Percentiles rank a stretch among this genome's conserved stretches.
Evolutionary conservation across 2,329 filamentous ascomycete genomes (phyloP).

Genomic region (Pezicula carpinea): DNA sequence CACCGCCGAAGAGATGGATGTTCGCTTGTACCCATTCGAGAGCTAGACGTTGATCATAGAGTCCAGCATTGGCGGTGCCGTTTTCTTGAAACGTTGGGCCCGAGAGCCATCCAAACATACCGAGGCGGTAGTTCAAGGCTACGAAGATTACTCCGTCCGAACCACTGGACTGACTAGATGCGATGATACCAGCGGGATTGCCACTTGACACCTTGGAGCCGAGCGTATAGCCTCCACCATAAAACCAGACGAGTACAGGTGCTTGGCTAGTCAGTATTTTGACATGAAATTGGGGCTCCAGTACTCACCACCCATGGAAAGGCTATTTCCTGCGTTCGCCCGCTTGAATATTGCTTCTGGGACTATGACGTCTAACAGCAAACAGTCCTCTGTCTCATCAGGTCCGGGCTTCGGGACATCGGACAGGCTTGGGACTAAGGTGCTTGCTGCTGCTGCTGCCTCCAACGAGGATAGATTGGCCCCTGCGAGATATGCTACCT

Average conservation of each 20-base stretch:
- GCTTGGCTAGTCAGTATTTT: constrained; percentile 36
- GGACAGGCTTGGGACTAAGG: neutral
- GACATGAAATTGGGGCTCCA: constrained; percentile 34
- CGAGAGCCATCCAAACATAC: constrained; percentile 25
- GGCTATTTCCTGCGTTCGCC: neutral
- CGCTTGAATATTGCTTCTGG: constrained; percentile 21
- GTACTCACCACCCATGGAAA: constrained; percentile 31
- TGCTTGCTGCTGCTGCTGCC: constrained; percentile 3
- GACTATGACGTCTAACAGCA: constrained; percentile 39
- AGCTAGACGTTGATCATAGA: constrained; percentile 48
- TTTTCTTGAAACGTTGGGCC: constrained; percentile 37
- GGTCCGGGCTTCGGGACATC: constrained; percentile 9
- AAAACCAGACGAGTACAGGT: constrained; percentile 46
- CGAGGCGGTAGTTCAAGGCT: constrained; percentile 31
- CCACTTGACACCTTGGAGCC: constrained; percentile 34
- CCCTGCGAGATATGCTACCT: constrained; percentile 13
- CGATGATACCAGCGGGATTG: constrained; percentile 36
- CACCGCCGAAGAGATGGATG: constrained; percentile 49
- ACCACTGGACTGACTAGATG: constrained; percentile 19
- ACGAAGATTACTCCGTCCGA: constrained; percentile 34
- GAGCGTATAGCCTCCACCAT: constrained; percentile 42
- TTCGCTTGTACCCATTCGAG: constrained; percentile 50
- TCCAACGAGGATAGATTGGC: constrained; percentile 4
- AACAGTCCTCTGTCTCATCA: constrained; percentile 35
- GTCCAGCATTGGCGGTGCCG: constrained; percentile 41